Conservation (phyloP, 2,329 filamentous ascomycete species). For the Septoria petroselini region DNA sequence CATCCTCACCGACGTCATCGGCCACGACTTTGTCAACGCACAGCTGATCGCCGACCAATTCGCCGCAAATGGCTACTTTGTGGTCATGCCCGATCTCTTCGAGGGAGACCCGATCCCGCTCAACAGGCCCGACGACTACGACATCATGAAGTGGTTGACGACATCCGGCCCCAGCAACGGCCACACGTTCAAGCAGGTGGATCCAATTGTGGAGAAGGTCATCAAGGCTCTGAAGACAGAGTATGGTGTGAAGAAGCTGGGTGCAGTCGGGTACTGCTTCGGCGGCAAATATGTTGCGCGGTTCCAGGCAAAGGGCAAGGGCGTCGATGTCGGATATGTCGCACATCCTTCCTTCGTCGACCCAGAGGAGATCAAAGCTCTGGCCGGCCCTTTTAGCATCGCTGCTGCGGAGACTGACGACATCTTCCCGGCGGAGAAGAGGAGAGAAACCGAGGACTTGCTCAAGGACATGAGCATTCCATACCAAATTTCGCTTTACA, state of each 20-base stretch:
- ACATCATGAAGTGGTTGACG: conserved; percentile 52
- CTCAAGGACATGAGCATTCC: conserved; percentile 53
- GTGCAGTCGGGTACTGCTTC: conserved; percentile 49
- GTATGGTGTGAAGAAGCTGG: conserved; percentile 50
- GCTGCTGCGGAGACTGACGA: conserved; percentile 61
- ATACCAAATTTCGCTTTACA: conserved; percentile 77
- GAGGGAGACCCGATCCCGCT: conserved; percentile 60
- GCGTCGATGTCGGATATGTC: conserved; percentile 65
- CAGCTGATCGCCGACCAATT: conserved; percentile 68
- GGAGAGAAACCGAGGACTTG: conserved; percentile 58
- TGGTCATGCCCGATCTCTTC: conserved; percentile 68
- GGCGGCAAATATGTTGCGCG: conserved; percentile 59
- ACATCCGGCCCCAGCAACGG: conserved; percentile 34
- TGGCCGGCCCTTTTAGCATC: conserved; percentile 58
- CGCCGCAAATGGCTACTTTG: conserved; percentile 69
- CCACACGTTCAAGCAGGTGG: conserved; percentile 47
- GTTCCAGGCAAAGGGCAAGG: conserved; percentile 56
- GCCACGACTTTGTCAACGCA: conserved; percentile 53
- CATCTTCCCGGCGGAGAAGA: conserved; percentile 57
- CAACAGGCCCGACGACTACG: conserved; percentile 50
- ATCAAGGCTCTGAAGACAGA: conserved; percentile 48
- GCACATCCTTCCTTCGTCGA: conserved; percentile 76
- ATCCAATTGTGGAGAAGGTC: conserved; percentile 52
- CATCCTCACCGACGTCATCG: conserved; percentile 58
- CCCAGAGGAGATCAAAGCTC: conserved; percentile 56